Conservation (phyloP, 306 rosid species). For the Cucurbita maxima region DNA sequence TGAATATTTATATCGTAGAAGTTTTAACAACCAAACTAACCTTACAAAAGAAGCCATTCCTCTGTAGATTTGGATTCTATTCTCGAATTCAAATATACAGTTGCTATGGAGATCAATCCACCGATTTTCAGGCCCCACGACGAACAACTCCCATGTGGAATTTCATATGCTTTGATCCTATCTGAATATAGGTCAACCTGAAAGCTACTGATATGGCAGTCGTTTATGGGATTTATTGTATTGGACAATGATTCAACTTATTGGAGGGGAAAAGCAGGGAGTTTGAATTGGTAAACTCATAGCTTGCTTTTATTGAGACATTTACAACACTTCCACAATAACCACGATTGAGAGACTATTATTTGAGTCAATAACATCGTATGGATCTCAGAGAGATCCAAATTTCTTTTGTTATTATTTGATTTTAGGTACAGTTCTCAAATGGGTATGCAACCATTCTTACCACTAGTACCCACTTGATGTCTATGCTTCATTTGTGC, state of each 20-base stretch:
- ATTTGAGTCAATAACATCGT: not conserved
- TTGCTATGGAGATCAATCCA: not conserved
- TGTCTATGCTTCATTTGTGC: not conserved
- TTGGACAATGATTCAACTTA: not conserved
- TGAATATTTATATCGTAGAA: not conserved
- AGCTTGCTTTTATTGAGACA: not conserved
- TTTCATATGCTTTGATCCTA: not conserved
- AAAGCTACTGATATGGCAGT: not conserved
- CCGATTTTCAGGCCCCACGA: not conserved
- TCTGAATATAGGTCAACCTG: slow-evolving; percentile 1
- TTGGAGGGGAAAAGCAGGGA: not conserved
- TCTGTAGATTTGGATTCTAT: slow-evolving; percentile 5
- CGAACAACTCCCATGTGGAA: not conserved
- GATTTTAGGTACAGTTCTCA: not conserved
- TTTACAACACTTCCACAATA: not conserved
- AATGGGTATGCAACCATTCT: not conserved
- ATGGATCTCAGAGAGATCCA: not conserved
- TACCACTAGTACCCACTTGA: not conserved
- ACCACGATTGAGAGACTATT: not conserved
- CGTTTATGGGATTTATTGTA: not conserved
- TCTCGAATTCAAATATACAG: not conserved
- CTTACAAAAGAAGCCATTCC: not conserved
- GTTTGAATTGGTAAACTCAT: not conserved
- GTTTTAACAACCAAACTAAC: not conserved
- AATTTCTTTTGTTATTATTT: no score